These are phyloP conservation scores for Brassica hybrid DNA, from an alignment of 441 rosid genomes.

Conservation along the genomic window DNA sequence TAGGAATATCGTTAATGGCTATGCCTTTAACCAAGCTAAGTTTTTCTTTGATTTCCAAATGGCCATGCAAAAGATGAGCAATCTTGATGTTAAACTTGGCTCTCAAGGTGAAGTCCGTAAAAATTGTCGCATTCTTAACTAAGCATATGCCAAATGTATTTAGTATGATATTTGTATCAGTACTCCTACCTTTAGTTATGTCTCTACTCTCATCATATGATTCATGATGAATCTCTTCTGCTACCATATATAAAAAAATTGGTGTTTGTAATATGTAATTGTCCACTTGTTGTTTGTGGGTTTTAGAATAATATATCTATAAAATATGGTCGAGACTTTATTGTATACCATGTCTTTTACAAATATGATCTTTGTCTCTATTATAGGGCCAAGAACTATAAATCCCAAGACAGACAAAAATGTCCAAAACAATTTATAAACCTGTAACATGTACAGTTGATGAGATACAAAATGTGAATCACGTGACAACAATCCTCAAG, in stretches of 20 bases:
- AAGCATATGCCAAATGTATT: slow-evolving; percentile 16
- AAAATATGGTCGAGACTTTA: not conserved
- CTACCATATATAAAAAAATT: slow-evolving; percentile 29
- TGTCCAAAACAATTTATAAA: not conserved
- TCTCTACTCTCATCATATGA: slow-evolving; percentile 20
- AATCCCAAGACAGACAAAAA: not conserved
- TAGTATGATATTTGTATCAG: slow-evolving; percentile 19
- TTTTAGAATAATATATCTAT: not conserved
- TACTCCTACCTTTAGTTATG: slow-evolving; percentile 5
- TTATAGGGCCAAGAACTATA: slow-evolving; percentile 1
- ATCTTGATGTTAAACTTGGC: slow-evolving; percentile 78
- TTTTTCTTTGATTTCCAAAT: slow-evolving; percentile 87
- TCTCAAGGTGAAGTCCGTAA: slow-evolving; percentile 73
- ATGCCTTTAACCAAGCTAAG: slow-evolving; percentile 79
- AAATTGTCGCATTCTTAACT: slow-evolving; percentile 67
- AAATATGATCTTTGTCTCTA: not conserved
- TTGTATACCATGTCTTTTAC: not conserved
- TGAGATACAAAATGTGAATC: slow-evolving; percentile 11
- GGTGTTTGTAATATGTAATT: slow-evolving; percentile 20
- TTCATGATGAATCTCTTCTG: slow-evolving; percentile 21
- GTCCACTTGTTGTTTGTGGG: slow-evolving; percentile 20
- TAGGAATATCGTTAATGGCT: slow-evolving; percentile 55
- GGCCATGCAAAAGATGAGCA: slow-evolving; percentile 90
- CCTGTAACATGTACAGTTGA: not conserved
- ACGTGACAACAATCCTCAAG: slow-evolving; percentile 12